Conservation (phyloP, 2,329 filamentous ascomycete species). For the Diaporthe destruens region DNA sequence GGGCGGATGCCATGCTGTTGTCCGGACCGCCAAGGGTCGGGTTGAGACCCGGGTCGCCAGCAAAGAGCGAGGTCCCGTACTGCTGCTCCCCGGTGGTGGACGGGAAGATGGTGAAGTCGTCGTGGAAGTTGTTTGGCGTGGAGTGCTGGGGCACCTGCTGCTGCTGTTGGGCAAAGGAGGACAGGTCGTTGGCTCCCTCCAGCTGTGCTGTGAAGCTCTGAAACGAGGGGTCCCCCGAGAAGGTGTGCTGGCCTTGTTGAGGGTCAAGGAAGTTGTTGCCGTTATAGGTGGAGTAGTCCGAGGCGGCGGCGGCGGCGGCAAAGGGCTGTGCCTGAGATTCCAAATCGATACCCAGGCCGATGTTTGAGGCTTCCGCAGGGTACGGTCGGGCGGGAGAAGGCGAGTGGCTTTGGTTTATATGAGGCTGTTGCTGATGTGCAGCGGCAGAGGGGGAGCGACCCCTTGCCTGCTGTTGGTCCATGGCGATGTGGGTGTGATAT, state of each 20-base stretch:
- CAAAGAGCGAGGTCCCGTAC: constrained; percentile 73
- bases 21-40: constrained; percentile 60
- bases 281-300: constrained; percentile 61
- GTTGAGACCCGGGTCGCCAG: constrained; percentile 58
- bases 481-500: constrained; percentile 51
- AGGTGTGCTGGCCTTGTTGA: constrained; percentile 57
- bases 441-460: constrained; percentile 73
- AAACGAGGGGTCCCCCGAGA: constrained; percentile 54
- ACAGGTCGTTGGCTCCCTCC: constrained; percentile 54
- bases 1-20: constrained; percentile 67
- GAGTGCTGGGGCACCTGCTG: constrained; percentile 59
- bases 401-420: constrained; percentile 75
- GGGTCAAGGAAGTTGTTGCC: constrained; percentile 61
- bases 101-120: constrained; percentile 75
- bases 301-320: constrained; percentile 53
- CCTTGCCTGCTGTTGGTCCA: constrained; percentile 66
- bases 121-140: constrained; percentile 64
- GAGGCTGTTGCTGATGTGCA: constrained; percentile 64
- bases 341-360: constrained; percentile 70
- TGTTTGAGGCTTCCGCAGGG: constrained; percentile 54
- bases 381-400: constrained; percentile 67
- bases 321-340: constrained; percentile 63
- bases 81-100: constrained; percentile 65
- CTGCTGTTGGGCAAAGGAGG: constrained; percentile 59
- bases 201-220: constrained; percentile 60